Percentiles rank a stretch among this genome's conserved stretches.
phyloP scores from a whole-genome alignment of 331 rosid species.

The Phaseolus coccineus region DNA sequence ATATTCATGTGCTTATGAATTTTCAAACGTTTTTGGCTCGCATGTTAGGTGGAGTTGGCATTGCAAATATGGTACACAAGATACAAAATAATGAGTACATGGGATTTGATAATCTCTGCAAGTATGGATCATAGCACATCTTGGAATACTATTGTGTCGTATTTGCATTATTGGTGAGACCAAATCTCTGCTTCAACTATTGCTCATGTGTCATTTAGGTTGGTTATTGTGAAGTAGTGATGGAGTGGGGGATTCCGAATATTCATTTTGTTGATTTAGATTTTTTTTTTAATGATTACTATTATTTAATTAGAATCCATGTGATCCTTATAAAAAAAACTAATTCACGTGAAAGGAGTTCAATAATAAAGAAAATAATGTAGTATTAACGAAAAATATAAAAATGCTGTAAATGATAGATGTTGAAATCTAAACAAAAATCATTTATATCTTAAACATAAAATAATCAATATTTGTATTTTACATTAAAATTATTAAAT shows the following conservation, averaged over 20 bases:
- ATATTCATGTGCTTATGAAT: neutral
- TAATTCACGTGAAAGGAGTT: no score
- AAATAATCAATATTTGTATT: no score
- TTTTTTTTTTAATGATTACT: no score
- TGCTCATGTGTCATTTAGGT: neutral
- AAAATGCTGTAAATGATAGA: no score
- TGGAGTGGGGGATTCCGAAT: constrained; percentile 29
- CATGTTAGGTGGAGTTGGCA: constrained; percentile 89
- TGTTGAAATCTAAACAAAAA: no score
- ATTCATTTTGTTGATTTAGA: neutral
- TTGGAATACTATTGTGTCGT: constrained; percentile 34
- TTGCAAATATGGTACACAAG: constrained; percentile 67
- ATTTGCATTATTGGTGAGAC: neutral
- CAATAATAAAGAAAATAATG: no score
- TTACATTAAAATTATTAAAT: no score
- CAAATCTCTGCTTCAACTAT: constrained; percentile 8
- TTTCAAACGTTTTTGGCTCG: constrained; percentile 30
- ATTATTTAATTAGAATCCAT: no score
- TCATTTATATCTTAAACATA: no score
- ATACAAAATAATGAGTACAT: constrained; percentile 69
- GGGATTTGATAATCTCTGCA: constrained; percentile 94
- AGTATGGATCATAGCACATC: constrained; percentile 46
- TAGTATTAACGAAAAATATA: no score
- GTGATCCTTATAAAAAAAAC: no score
- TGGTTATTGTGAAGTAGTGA: constrained; percentile 18